Conservation (phyloP, 1,284 basidiomycete genomes). For the Anthracocystis walkeri region DNA sequence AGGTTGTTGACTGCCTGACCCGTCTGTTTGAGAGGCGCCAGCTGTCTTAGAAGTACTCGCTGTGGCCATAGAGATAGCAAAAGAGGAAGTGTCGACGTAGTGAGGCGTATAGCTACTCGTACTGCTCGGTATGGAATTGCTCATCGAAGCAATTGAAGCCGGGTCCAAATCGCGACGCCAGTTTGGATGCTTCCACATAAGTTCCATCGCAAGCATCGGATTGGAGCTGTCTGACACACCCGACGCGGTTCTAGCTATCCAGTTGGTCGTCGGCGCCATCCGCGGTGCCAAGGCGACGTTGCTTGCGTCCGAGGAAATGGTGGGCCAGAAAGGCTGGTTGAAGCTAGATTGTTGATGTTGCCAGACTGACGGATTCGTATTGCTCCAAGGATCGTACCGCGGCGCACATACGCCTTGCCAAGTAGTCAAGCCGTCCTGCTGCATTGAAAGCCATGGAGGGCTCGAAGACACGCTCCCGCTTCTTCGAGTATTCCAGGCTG, state of each 20-base stretch:
- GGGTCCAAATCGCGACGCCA: conserved; percentile 16
- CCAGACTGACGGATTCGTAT: not conserved
- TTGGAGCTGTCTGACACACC: not conserved
- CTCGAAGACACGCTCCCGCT: not conserved
- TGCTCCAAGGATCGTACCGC: not conserved
- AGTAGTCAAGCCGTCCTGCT: not conserved
- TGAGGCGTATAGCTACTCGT: not conserved
- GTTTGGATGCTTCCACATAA: conserved; percentile 30
- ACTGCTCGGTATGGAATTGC: not conserved
- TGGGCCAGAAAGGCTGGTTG: conserved; percentile 1
- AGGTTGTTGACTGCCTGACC: not conserved
- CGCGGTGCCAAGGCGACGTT: not conserved
- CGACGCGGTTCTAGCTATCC: not conserved
- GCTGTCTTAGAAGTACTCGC: not conserved
- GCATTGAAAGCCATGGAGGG: not conserved
- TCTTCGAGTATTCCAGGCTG: not conserved
- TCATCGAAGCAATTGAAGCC: not conserved
- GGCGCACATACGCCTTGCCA: not conserved
- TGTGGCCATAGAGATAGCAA: conserved; percentile 6
- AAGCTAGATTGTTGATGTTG: not conserved
- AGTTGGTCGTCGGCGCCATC: not conserved
- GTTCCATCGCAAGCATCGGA: not conserved
- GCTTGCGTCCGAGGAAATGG: not conserved
- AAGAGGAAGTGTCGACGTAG: conserved; percentile 10
- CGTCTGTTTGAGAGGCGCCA: not conserved